Percentiles rank a stretch among this genome's conserved stretches.
phyloP scores from a whole-genome alignment of 371 early-diverging fungal genomes.

The Sporodiniella umbellata region DNA sequence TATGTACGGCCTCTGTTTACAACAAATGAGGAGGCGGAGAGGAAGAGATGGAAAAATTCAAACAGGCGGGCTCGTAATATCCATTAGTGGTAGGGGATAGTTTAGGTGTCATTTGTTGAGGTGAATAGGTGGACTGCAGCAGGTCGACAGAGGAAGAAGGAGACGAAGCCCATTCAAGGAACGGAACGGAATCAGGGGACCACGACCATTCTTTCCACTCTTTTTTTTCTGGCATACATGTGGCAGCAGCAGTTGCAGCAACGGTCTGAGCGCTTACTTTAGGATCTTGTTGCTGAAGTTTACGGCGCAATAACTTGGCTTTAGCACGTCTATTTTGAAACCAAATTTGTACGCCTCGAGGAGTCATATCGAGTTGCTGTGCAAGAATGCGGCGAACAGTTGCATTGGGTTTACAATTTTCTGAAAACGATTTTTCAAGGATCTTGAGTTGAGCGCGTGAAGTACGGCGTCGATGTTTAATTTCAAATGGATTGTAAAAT shows the following conservation, averaged over 20 bases:
- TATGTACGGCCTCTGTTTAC: too few species aligned
- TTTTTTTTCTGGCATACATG: conserved; percentile 15
- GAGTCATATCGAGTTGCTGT: conserved; percentile 72
- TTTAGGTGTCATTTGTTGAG: conserved; percentile 24
- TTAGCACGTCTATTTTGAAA: conserved; percentile 92
- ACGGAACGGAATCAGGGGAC: neutral
- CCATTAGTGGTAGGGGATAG: conserved; percentile 17
- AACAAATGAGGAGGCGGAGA: neutral
- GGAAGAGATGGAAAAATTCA: conserved; percentile 13
- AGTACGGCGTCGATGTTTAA: conserved; percentile 61
- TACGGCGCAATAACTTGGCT: conserved; percentile 39
- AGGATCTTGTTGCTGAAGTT: conserved; percentile 4
- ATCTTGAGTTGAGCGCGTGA: conserved; percentile 60
- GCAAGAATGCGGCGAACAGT: conserved; percentile 69
- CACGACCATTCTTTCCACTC: conserved; percentile 9
- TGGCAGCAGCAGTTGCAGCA: conserved; percentile 12
- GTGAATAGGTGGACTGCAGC: conserved; percentile 18
- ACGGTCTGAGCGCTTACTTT: conserved; percentile 11
- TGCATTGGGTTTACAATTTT: conserved; percentile 68
- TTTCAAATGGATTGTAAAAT: conserved; percentile 36
- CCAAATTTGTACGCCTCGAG: conserved; percentile 87
- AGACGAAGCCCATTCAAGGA: conserved; percentile 4
- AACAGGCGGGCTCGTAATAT: conserved; percentile 22
- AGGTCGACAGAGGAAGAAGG: neutral
- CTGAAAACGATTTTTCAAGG: conserved; percentile 57